Conservation (phyloP, 768 basidiomycete species). For the Auricularia sp. region DNA sequence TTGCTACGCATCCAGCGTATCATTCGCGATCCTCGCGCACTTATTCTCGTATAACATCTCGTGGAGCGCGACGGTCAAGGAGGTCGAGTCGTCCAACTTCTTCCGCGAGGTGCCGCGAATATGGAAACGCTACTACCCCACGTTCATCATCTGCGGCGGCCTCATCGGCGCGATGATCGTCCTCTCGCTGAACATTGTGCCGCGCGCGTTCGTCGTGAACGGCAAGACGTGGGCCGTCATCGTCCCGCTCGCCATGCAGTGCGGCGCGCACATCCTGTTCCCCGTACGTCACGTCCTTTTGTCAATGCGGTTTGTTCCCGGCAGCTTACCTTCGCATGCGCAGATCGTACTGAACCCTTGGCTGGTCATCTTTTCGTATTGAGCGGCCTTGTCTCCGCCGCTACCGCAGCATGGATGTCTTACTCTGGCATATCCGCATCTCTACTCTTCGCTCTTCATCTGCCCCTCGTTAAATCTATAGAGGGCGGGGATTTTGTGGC, state of each 20-base stretch:
- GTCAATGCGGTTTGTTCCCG: constrained; percentile 1
- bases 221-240: constrained; percentile 62
- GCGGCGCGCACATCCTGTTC: constrained; percentile 58
- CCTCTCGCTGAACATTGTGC: constrained; percentile 42
- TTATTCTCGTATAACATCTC: constrained; percentile 66
- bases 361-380: constrained; percentile 75
- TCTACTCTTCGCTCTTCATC: no score
- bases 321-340: not conserved
- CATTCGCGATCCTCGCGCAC: constrained; percentile 48
- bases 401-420: not conserved
- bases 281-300: constrained; percentile 42
- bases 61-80: constrained; percentile 76
- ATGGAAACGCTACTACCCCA: constrained; percentile 64
- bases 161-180: constrained; percentile 46
- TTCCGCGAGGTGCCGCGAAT: constrained; percentile 84
- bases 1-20: not conserved
- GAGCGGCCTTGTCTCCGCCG: constrained; percentile 1
- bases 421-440: not conserved
- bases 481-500: no score
- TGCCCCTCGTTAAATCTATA: no score
- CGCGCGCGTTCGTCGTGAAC: constrained; percentile 53
- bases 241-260: constrained; percentile 59
- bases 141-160: constrained; percentile 49
- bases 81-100: constrained; percentile 82
- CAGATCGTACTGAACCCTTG: constrained; percentile 80